Evolutionary conservation across 2,329 filamentous ascomycete species (phyloP).

Genomic region (Lecanicillium sp.): DNA sequence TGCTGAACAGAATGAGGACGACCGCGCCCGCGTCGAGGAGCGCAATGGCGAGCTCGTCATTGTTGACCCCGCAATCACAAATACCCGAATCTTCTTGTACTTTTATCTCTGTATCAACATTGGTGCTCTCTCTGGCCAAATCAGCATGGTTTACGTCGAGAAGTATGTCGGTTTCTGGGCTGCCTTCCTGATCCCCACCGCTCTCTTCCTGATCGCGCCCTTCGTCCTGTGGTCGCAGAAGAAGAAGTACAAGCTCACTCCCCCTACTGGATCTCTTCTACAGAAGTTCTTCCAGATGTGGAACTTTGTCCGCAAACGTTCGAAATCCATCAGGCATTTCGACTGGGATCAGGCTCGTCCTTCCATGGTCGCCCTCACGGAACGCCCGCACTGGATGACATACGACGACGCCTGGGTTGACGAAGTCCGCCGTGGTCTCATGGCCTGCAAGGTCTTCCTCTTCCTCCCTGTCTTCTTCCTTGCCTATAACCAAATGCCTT

Average conservation of each 20-base stretch:
- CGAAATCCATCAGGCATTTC: slow-evolving; percentile 54
- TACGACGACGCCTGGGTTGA: slow-evolving; percentile 81
- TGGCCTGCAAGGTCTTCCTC: slow-evolving; percentile 63
- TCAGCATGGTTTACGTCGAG: slow-evolving; percentile 63
- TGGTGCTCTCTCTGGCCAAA: slow-evolving; percentile 53
- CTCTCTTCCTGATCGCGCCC: slow-evolving; percentile 56
- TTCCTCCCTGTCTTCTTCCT: slow-evolving; percentile 61
- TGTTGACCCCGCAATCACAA: slow-evolving; percentile 60
- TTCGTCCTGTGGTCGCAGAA: slow-evolving; percentile 53
- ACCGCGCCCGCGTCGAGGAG: slow-evolving; percentile 48
- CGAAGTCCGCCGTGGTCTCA: slow-evolving; percentile 62
- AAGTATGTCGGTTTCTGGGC: slow-evolving; percentile 73
- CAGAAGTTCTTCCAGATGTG: slow-evolving; percentile 59
- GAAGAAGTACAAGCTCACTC: slow-evolving; percentile 51
- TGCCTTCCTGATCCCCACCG: slow-evolving; percentile 59
- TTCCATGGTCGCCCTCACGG: slow-evolving; percentile 45
- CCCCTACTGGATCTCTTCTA: slow-evolving; percentile 66
- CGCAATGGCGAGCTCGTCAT: slow-evolving; percentile 59
- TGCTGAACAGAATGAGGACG: slow-evolving; percentile 60
- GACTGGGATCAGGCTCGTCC: slow-evolving; percentile 66
- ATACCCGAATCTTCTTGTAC: slow-evolving; percentile 62
- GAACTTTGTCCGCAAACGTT: slow-evolving; percentile 52
- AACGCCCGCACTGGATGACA: slow-evolving; percentile 66
- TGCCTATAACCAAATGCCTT: slow-evolving; percentile 52
- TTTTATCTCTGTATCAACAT: slow-evolving; percentile 54